Base-by-base conservation (phyloP, 1,284 basidiomycete genomes). In the Xerocomus minutiporus region DNA sequence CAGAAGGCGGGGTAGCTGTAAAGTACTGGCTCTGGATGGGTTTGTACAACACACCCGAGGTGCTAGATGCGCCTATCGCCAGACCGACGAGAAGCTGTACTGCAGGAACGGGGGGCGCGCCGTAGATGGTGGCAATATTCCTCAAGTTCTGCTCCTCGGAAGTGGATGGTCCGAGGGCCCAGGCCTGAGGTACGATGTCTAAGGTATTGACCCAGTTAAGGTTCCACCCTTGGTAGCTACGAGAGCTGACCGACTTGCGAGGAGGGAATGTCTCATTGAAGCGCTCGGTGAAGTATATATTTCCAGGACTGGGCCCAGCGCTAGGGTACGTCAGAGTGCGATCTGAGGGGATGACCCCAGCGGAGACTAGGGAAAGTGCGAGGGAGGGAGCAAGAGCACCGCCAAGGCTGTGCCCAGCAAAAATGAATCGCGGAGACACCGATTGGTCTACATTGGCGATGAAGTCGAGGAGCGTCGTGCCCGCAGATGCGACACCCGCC, bases 161-260 rank as follows among this genome's bases (percentile, higher is more conserved):
- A 36, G 31, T 17, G 8, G 11, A 12, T 32, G 31, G 12, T 3
- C 12, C 5, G 12, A 13, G 11, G 3, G 48, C 50, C 58, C 58
- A 60, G 3, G 50, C 52, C 20, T 60, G 58, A 2, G 58, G 55
- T 13, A 51, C 50, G 8, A 50, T 17, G 2, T 59, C 55, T 12
- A 48, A 39, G 5, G 15, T 20, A 42, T 59, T 59, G 34, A 60
- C 50, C n/a, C 60, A 41, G 38, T 58, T 58, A 26, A 39, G 48
- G 44, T 58, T 60, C 58, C 58, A 59, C 20, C 48, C 52, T 20
- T 57, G 28, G 40, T 58, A 58, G 23, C 38, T 32, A 12, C 17
- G 1, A 6, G 28, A 20, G 5, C 12, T 17, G 5, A 7, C 29
- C 8, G 44, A 8, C 44, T 38, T 40, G 26, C 34, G 28, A 15